A percentile compares a stretch with the other conserved stretches of the same genome.
These are phyloP conservation scores for Sordariomycetes sp. DNA, from an alignment of 2,329 filamentous ascomycete genomes.

Conservation along the genomic window DNA sequence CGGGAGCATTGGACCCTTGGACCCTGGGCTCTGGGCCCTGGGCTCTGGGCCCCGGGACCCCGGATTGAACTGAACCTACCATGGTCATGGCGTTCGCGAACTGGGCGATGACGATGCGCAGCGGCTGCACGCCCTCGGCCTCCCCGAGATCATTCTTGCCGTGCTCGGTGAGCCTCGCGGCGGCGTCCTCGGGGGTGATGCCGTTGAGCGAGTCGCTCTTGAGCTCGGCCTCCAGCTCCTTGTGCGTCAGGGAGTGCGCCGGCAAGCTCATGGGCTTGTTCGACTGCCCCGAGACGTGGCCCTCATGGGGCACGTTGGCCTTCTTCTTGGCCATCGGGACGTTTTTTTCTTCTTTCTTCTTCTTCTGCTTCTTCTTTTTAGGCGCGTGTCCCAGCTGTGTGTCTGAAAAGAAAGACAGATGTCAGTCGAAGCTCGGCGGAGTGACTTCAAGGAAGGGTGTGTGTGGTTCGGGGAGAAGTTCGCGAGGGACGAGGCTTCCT, in stretches of 20 bases:
- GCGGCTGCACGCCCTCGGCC: slow-evolving; percentile 35
- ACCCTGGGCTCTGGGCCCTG: no score
- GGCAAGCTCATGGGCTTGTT: slow-evolving; percentile 36
- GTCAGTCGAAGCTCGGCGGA: no score
- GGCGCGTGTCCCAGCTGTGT: not conserved
- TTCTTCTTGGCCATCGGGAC: slow-evolving; percentile 1
- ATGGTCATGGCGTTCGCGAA: slow-evolving; percentile 50
- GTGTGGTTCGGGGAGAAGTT: no score
- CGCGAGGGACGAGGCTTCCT: no score
- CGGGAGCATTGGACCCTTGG: no score
- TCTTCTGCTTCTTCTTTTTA: no score
- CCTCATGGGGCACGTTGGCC: not conserved
- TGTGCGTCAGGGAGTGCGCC: slow-evolving; percentile 42
- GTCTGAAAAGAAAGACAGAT: no score
- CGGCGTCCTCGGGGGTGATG: slow-evolving; percentile 38
- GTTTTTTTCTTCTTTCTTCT: not conserved
- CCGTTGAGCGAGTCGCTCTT: slow-evolving; percentile 41
- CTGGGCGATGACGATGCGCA: slow-evolving; percentile 47
- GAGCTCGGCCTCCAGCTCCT: slow-evolving; percentile 40
- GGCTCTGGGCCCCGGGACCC: not conserved
- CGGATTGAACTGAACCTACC: slow-evolving; percentile 12
- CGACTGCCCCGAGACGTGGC: slow-evolving; percentile 21
- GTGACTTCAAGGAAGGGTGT: no score
- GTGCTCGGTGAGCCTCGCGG: slow-evolving; percentile 36
- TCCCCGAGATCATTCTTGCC: slow-evolving; percentile 47